Base-by-base conservation (phyloP, 352 stramenopile species). In the Phytophthora citrophthora region DNA sequence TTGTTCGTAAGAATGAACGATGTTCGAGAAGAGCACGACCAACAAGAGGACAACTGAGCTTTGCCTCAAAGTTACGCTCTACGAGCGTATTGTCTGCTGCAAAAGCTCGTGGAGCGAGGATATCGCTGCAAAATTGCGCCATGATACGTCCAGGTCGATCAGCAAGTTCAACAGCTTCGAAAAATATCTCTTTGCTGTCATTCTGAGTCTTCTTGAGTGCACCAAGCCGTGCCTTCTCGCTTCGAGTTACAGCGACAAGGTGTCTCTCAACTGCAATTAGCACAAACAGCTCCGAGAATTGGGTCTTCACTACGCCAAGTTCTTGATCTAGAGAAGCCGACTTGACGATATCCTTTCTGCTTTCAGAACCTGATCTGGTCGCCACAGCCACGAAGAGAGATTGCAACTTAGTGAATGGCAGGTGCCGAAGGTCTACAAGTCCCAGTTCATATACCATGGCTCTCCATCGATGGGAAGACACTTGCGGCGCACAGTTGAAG, bases 11-110 rank as follows among this genome's bases (percentile, higher is more conserved):
- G 47, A 90, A 90, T 8, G 77, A 58, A 1, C 81, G 79, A 26
- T 89, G 77, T 39, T 90, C 79, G 1, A 90, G 70, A 3, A 90
- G 54, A 20, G 72, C 70, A 10, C 70, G 66, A 7, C 54, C 49
- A 0, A 89, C 73, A 6, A 88, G 58, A 9, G 79, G 79, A 26
- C 68, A 82, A 34, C 61, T 71, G 15, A 86, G 55, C 54, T 77
- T 85, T 10, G 68, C 52, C 5, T 69, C 45, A 41, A 90, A 88
- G 31, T 83, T 64, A 1, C 66, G 60, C 32, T 74, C 66, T 10
- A 74, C 54, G 12, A 74, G 54, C 7, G 43, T 11, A 10, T 49
- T 70, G 9, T 66, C 60, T 9, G 47, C 27, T 4, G 16, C 26
- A 26, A 70, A 70, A 12, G 61, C 66, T 20, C 66, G 66, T 18